phyloP scores from a whole-genome alignment of 1,284 basidiomycete genomes.

The Microbotryum lychnidis-dioicae region DNA sequence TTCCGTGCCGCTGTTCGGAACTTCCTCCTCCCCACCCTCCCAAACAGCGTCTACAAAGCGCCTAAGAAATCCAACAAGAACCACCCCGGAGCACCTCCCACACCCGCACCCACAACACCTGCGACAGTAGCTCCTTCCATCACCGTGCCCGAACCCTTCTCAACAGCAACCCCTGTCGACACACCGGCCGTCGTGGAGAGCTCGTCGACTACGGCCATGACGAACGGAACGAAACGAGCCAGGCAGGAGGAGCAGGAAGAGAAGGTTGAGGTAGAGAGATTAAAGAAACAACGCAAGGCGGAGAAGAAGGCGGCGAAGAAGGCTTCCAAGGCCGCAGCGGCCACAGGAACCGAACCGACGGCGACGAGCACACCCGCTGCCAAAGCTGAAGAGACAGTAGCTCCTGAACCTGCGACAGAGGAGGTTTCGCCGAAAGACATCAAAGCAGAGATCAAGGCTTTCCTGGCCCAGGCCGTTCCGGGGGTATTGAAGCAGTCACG shows the following conservation, averaged over 20 bases:
- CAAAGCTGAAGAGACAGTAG: not conserved
- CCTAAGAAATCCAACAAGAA: constrained; percentile 45
- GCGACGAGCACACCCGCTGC: constrained; percentile 5
- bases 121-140: not conserved
- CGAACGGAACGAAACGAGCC: not conserved
- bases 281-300: not conserved
- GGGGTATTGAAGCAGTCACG: too few relatives aligned
- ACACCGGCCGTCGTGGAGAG: not conserved
- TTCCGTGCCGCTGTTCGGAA: not conserved
- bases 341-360: not conserved
- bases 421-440: too few relatives aligned
- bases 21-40: too few relatives aligned
- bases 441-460: too few relatives aligned
- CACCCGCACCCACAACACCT: not conserved
- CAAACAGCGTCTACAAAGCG: constrained; percentile 58
- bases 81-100: not conserved
- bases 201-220: not conserved
- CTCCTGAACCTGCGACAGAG: constrained; percentile 1
- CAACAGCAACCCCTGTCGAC: not conserved
- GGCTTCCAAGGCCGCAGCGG: constrained; percentile 10
- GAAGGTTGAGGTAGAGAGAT: constrained; percentile 38
- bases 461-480: too few relatives aligned
- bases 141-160: not conserved
- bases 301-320: constrained; percentile 9
- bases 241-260: not conserved